Conservation (phyloP, 2,329 filamentous ascomycete species). For the Fusarium clavum region DNA sequence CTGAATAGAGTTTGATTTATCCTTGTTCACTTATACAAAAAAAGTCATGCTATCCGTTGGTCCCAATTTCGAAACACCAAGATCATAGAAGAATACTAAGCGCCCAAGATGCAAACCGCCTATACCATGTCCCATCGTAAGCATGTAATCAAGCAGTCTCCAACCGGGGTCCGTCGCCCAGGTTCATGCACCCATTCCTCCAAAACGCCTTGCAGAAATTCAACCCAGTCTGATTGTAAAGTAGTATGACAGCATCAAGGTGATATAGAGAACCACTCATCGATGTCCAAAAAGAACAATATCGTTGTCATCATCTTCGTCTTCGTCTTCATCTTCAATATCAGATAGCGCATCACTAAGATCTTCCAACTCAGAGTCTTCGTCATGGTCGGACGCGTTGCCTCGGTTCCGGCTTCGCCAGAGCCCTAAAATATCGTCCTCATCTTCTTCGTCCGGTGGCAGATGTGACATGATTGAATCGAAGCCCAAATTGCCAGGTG, state of each 20-base stretch:
- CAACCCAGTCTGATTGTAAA: conserved; percentile 7
- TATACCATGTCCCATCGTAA: conserved; percentile 20
- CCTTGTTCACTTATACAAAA: conserved; percentile 15
- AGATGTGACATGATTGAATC: conserved; percentile 45
- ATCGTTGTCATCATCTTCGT: conserved; percentile 63
- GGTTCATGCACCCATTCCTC: conserved; percentile 24
- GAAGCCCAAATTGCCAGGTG: conserved; percentile 51
- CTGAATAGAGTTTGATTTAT: conserved; percentile 18
- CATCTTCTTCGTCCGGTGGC: conserved; percentile 59
- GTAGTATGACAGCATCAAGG: conserved; percentile 12
- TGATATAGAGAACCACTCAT: conserved; percentile 44
- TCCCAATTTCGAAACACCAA: conserved; percentile 8
- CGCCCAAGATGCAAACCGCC: conserved; percentile 33
- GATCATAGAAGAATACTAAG: conserved; percentile 14
- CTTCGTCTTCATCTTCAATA: conserved; percentile 61
- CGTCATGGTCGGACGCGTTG: conserved; percentile 61
- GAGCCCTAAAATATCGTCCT: conserved; percentile 68
- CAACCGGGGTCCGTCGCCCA: conserved; percentile 22
- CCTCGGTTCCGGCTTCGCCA: conserved; percentile 62
- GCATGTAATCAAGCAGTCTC: conserved; percentile 22
- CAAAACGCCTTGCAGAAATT: conserved; percentile 43
- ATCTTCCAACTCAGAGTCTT: conserved; percentile 60
- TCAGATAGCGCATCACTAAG: conserved; percentile 56
- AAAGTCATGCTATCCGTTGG: conserved; percentile 10
- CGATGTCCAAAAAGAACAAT: conserved; percentile 64